Percentiles rank a stretch among this genome's conserved stretches.
These are phyloP conservation scores for Globisporangium cederbergense DNA, from an alignment of 352 stramenopile genomes.

Conservation along the genomic window DNA sequence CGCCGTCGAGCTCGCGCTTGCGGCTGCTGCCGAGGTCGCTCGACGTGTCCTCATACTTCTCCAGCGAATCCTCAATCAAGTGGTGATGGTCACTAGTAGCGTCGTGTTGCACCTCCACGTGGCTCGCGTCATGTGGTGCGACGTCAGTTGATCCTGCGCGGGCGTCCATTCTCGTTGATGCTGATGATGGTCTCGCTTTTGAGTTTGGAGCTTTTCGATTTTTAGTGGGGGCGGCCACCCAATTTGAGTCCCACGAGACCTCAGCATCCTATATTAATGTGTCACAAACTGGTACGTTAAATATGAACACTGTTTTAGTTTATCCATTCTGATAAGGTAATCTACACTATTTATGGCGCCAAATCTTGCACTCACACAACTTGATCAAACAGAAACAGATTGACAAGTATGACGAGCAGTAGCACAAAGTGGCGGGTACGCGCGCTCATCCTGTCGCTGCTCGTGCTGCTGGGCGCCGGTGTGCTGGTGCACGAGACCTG, in stretches of 20 bases:
- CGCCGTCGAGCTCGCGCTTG: slow-evolving; percentile 33
- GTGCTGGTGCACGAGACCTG: slow-evolving; percentile 26
- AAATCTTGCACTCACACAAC: not conserved
- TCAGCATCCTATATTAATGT: not conserved
- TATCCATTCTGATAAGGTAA: not conserved
- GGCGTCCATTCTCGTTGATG: slow-evolving; percentile 9
- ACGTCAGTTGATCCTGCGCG: not conserved
- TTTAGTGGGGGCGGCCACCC: slow-evolving; percentile 11
- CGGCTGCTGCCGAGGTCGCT: slow-evolving; percentile 24
- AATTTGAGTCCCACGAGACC: not conserved
- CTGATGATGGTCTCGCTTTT: not conserved
- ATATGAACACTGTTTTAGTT: not conserved
- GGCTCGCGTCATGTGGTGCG: not conserved
- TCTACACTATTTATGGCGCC: not conserved
- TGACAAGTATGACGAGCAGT: not conserved
- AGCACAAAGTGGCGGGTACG: slow-evolving; percentile 5
- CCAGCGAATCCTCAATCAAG: slow-evolving; percentile 35
- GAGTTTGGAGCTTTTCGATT: not conserved
- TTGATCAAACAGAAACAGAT: not conserved
- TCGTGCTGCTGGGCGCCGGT: not conserved
- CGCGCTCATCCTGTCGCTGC: slow-evolving; percentile 11
- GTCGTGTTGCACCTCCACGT: slow-evolving; percentile 1
- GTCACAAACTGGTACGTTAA: not conserved
- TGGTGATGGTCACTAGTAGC: slow-evolving; percentile 19
- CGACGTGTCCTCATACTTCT: slow-evolving; percentile 37